Evolutionary conservation across 306 rosid genomes (phyloP), one percentile per base, ranked within the genome.

Genomic region (Begonia masoniana): DNA sequence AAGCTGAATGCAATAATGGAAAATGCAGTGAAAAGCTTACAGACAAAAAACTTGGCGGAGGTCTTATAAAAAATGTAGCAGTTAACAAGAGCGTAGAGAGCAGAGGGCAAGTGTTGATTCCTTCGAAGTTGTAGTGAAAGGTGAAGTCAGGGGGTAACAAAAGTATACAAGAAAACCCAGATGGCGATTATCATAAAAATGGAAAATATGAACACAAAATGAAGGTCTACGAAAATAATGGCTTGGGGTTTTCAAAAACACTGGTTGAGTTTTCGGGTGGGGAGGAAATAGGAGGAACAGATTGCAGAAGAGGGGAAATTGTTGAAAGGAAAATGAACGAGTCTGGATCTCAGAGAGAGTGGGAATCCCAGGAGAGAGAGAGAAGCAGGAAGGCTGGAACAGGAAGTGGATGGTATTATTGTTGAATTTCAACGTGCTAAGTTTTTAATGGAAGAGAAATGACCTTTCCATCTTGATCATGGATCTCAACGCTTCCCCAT

Each of bases 11-110:
- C 21, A 62, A 52, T 41, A 16, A 17, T 43, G 48, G n/a, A 50
- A 52, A 54, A 43, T 56, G 53, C 21, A 63, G 62, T 36, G 21
- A 48, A 56, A 35, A 21, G 13, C 46, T 41, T 6, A 58, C 49
- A 58, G 17, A 31, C 59, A 54, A 67, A 56, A 52, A 58, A 59
- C 45, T 41, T 48, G 62, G 62, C 61, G 71, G 71, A 77, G 60
- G 78, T 67, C 50, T 68, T 80, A 54, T 0, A 76, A 79, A 74
- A 77, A 76, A 74, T 63, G 79, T 52, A 63, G 82, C 82, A 48
- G 84, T 74, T 62, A 59, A 72, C 19, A 36, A 60, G 59, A 68
- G 53, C 60, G 21, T 39, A 53, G 71, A 75, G 82, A 86, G 77
- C 78, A 77, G 55, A 62, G 56, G 50, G 64, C 15, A 64, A 51